A percentile compares a stretch with the other conserved stretches of the same genome.
phyloP scores from a whole-genome alignment of 2,329 filamentous ascomycete genomes.

The Neofusicoccum kwambonambiense region DNA sequence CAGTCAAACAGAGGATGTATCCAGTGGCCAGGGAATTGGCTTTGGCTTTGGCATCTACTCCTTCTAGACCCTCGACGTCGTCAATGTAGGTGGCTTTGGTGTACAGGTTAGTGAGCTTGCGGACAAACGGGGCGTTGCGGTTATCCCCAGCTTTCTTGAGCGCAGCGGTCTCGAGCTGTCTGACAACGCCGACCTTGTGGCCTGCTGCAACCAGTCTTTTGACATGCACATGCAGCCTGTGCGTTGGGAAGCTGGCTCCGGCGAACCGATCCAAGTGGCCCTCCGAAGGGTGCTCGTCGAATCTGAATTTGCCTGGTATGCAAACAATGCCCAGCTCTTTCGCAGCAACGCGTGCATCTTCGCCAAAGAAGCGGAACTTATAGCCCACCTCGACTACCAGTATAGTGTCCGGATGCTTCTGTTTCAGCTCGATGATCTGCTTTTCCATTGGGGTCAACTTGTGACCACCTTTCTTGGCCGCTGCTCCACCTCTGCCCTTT shows the following conservation, averaged over 20 bases:
- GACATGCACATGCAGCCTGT: conserved; percentile 87
- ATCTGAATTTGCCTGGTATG: conserved; percentile 91
- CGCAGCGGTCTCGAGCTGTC: conserved; percentile 92
- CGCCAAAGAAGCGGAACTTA: conserved; percentile 96
- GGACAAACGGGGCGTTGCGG: conserved; percentile 84
- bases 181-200: conserved; percentile 92
- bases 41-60: conserved; percentile 53
- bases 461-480: conserved; percentile 68
- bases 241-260: conserved; percentile 91
- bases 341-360: conserved; percentile 84
- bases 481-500: conserved; percentile 49
- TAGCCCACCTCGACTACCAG: conserved; percentile 95
- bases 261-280: conserved; percentile 90
- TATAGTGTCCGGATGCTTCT: conserved; percentile 83
- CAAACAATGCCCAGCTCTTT: conserved; percentile 94
- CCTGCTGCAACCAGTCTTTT: conserved; percentile 90
- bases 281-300: conserved; percentile 91
- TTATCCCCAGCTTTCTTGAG: conserved; percentile 95
- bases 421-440: conserved; percentile 91
- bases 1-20: conserved; percentile 91
- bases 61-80: conserved; percentile 77
- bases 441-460: conserved; percentile 95
- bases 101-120: conserved; percentile 93
- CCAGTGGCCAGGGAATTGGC: conserved; percentile 62
- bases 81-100: conserved; percentile 98